Percentiles rank a stretch among this genome's conserved stretches.
phyloP scores from a whole-genome alignment of 2,329 filamentous ascomycete genomes.

The Cytospora piceae region DNA sequence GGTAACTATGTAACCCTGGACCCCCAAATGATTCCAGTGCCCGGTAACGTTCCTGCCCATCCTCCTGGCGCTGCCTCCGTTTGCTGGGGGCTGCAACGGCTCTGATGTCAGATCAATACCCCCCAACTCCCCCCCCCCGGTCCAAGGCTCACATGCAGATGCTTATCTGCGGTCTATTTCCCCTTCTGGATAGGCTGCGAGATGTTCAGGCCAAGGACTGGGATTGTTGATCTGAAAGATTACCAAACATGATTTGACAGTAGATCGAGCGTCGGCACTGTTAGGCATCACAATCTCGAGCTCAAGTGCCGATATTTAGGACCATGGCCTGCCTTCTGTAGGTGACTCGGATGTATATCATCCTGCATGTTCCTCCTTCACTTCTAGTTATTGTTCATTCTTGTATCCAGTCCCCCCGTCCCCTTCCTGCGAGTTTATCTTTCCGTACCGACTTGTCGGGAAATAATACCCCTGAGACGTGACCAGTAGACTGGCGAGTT shows the following conservation, averaged over 20 bases:
- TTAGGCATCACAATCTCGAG: background rate
- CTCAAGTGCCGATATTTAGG: slow-evolving; percentile 17
- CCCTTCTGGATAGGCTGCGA: background rate
- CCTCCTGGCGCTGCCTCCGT: slow-evolving; percentile 4
- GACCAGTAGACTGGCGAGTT: background rate
- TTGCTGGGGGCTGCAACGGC: background rate
- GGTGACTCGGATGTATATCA: background rate
- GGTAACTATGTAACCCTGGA: slow-evolving; percentile 16
- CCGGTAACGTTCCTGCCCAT: background rate
- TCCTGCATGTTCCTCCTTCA: background rate
- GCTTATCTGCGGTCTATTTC: slow-evolving; percentile 17
- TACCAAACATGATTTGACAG: slow-evolving; percentile 5
- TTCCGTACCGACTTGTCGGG: background rate
- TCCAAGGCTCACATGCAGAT: background rate
- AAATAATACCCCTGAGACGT: background rate
- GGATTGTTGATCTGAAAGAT: slow-evolving; percentile 1
- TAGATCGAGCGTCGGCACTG: background rate
- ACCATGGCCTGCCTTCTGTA: slow-evolving; percentile 1
- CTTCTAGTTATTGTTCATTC: background rate
- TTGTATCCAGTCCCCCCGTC: background rate
- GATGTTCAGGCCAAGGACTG: background rate
- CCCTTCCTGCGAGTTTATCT: background rate
- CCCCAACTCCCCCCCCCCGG: too few relatives aligned
- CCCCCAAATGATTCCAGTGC: background rate
- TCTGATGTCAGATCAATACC: background rate